Evolutionary conservation across 1,139 yeast species (phyloP).

Genomic region (Yamadazyma taylorii): DNA sequence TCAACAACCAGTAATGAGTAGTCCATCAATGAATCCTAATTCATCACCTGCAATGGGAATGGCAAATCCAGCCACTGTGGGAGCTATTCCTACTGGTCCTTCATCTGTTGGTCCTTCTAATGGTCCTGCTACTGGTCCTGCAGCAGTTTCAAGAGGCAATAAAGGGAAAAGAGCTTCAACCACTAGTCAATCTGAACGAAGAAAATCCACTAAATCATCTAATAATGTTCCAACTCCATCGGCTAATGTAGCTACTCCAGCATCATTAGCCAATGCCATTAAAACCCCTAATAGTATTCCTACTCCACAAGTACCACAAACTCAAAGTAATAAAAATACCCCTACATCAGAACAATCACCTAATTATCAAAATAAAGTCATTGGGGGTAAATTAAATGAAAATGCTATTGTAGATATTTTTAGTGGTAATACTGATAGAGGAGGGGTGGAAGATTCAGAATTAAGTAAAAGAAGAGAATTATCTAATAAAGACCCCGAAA

Average conservation of each 20-base stretch:
- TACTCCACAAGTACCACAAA: slow-evolving; percentile 41
- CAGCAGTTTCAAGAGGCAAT: slow-evolving; percentile 12
- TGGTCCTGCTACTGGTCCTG: slow-evolving; percentile 2
- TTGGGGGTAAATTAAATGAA: slow-evolving; percentile 18
- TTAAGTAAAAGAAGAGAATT: slow-evolving; percentile 48
- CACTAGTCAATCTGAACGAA: slow-evolving; percentile 20
- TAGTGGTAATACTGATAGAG: slow-evolving; percentile 14
- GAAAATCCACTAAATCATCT: slow-evolving; percentile 30
- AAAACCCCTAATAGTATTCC: slow-evolving; percentile 48
- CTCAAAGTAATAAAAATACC: slow-evolving; percentile 43
- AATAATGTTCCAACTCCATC: slow-evolving; percentile 35
- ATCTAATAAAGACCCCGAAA: slow-evolving; percentile 46
- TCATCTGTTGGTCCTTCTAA: neutral
- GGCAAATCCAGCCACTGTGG: neutral
- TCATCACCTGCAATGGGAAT: slow-evolving; percentile 16
- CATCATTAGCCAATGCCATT: slow-evolving; percentile 38
- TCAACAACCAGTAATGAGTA: slow-evolving; percentile 12
- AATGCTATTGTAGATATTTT: slow-evolving; percentile 29
- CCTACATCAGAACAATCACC: slow-evolving; percentile 42
- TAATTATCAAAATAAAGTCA: slow-evolving; percentile 18
- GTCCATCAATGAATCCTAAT: slow-evolving; percentile 13
- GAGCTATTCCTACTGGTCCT: neutral
- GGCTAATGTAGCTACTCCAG: slow-evolving; percentile 41
- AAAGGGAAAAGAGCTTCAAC: slow-evolving; percentile 21
- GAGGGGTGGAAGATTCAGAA: slow-evolving; percentile 26